Evolutionary conservation across 2,329 filamentous ascomycete genomes (phyloP).

Genomic region (Fusarium sp.): DNA sequence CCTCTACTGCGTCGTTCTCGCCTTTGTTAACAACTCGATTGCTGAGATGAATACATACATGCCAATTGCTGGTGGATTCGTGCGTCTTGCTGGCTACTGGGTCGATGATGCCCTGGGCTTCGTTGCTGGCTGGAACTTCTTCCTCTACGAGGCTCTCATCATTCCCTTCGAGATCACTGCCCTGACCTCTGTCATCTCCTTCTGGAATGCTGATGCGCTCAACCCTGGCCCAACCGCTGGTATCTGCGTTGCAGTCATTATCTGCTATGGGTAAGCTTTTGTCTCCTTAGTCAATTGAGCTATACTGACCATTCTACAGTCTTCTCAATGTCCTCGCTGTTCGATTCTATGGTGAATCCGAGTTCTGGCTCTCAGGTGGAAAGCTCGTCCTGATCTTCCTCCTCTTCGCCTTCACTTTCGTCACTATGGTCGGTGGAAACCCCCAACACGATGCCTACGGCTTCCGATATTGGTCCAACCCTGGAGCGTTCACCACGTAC

Average conservation of each 20-base stretch:
- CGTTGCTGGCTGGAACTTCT: conserved; percentile 33
- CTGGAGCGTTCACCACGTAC: conserved; percentile 61
- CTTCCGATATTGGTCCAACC: conserved; percentile 73
- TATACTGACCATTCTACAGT: conserved; percentile 12
- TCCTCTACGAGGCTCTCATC: conserved; percentile 55
- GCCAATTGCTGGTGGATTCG: conserved; percentile 29
- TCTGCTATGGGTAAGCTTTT: conserved; percentile 48
- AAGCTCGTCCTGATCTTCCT: conserved; percentile 50
- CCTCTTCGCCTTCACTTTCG: conserved; percentile 66
- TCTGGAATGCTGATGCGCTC: conserved; percentile 55
- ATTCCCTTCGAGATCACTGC: conserved; percentile 63
- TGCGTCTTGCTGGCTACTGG: conserved; percentile 29
- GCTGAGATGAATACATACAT: conserved; percentile 35
- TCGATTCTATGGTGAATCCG: conserved; percentile 53
- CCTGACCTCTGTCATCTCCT: conserved; percentile 58
- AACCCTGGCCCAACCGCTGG: conserved; percentile 50
- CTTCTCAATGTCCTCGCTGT: conserved; percentile 54
- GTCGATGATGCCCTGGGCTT: conserved; percentile 30
- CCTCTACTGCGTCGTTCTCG: conserved; percentile 24
- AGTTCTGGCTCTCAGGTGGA: conserved; percentile 57
- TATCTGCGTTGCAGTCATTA: conserved; percentile 55
- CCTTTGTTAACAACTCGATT: conserved; percentile 30
- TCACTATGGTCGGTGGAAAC: conserved; percentile 69
- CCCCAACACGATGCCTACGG: conserved; percentile 66
- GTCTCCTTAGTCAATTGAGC: too few species aligned